Evolutionary conservation across 257 asterid species (phyloP).

Genomic region (Scutellaria baicalensis): DNA sequence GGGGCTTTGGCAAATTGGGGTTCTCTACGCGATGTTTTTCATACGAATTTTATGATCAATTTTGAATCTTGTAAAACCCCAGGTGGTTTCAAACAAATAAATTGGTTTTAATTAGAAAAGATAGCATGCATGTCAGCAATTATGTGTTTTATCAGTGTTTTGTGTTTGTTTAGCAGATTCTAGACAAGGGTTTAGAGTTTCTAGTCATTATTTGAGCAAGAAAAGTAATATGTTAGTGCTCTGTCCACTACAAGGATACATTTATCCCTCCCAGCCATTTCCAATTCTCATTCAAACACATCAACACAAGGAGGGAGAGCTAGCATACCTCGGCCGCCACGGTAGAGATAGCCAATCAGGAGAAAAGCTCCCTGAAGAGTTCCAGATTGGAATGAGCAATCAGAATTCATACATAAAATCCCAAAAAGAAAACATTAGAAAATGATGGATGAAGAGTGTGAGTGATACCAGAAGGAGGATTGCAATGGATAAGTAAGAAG

Average conservation of each 20-base stretch:
- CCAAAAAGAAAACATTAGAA: background rate
- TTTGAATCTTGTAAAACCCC: background rate
- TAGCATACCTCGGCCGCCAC: slow-evolving; percentile 46
- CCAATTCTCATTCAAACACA: too few relatives aligned
- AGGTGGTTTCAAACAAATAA: background rate
- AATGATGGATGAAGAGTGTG: background rate
- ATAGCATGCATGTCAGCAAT: background rate
- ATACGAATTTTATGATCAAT: background rate
- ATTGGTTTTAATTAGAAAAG: background rate
- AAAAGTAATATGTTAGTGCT: background rate
- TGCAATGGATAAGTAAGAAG: slow-evolving; percentile 36
- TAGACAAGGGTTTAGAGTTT: background rate
- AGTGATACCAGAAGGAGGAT: slow-evolving; percentile 39
- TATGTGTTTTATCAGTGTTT: background rate
- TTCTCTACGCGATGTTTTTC: background rate
- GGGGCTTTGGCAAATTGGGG: background rate
- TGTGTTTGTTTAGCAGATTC: background rate
- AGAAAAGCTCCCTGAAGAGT: slow-evolving; percentile 46
- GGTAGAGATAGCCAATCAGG: slow-evolving; percentile 33
- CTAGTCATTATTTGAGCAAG: background rate
- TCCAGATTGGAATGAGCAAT: slow-evolving; percentile 4
- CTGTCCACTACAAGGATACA: too few relatives aligned
- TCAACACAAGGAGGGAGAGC: background rate
- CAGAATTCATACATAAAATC: background rate
- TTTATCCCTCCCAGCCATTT: too few relatives aligned